Evolutionary conservation across 805 yeast genomes (phyloP).

Genomic region (Yamadazyma paraphyllophila): DNA sequence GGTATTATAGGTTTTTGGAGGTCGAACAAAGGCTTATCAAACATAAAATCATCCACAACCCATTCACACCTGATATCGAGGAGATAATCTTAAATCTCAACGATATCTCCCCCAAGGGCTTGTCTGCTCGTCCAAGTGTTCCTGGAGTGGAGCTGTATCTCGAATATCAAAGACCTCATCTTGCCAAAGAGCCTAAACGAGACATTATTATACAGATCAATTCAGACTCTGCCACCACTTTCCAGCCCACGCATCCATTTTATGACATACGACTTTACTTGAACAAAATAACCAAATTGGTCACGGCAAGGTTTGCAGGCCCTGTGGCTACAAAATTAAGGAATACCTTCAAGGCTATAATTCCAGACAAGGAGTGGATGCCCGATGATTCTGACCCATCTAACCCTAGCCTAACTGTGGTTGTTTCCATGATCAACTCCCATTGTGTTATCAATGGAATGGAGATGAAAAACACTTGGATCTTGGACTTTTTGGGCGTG

Average conservation of each 20-base stretch:
- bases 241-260: constrained; percentile 1
- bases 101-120: constrained; percentile 27
- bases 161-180: constrained; percentile 33
- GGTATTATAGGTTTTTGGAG: constrained; percentile 71
- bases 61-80: constrained; percentile 38
- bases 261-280: constrained; percentile 34
- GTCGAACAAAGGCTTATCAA: constrained; percentile 70
- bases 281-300: constrained; percentile 24
- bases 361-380: constrained; percentile 11
- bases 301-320: constrained; percentile 26
- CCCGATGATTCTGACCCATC: constrained; percentile 9
- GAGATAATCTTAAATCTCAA: constrained; percentile 56
- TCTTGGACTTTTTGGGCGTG: constrained; percentile 21
- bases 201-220: constrained; percentile 29
- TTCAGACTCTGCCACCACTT: constrained; percentile 8
- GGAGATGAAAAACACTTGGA: constrained; percentile 35
- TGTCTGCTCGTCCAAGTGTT: constrained; percentile 18
- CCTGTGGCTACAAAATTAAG: constrained; percentile 21
- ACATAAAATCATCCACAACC: constrained; percentile 49
- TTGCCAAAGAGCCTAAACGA: constrained; percentile 31
- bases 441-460: constrained; percentile 32
- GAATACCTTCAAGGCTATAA: constrained; percentile 23
- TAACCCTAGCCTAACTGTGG: constrained; percentile 18
- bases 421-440: constrained; percentile 27
- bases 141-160: constrained; percentile 31